Evolutionary conservation across 2,329 filamentous ascomycete genomes (phyloP).

Genomic region (Lecanicillium sp.): DNA sequence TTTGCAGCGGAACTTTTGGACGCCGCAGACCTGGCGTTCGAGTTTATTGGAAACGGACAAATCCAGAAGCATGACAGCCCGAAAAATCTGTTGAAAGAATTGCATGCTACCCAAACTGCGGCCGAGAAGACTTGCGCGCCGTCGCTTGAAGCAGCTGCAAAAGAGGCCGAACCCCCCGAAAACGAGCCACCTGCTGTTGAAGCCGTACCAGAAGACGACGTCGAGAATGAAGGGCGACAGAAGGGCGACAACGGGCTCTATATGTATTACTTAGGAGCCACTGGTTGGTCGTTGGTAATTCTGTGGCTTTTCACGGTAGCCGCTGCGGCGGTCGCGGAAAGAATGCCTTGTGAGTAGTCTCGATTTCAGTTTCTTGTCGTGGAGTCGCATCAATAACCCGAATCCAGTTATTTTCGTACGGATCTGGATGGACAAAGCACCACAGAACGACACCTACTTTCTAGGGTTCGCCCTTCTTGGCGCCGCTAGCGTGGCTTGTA

Average conservation of each 20-base stretch:
- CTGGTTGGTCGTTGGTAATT: not conserved
- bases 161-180: conserved; percentile 5
- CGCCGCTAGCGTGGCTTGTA: not conserved
- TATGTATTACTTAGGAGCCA: not conserved
- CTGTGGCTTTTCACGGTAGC: not conserved
- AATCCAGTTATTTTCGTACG: conserved; percentile 7
- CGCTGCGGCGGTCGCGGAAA: not conserved
- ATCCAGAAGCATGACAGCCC: too few species aligned
- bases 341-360: conserved; percentile 4
- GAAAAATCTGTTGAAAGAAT: too few species aligned
- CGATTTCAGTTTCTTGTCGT: not conserved
- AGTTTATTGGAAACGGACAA: too few species aligned
- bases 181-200: not conserved
- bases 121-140: too few species aligned
- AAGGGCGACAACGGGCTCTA: not conserved
- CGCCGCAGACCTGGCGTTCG: too few species aligned
- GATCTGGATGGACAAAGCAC: not conserved
- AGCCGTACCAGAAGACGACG: not conserved
- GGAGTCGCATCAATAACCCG: conserved; percentile 2
- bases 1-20: too few species aligned
- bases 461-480: not conserved
- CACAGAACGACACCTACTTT: not conserved
- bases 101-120: too few species aligned
- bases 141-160: too few species aligned
- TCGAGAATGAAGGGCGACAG: not conserved